These are phyloP conservation scores for Priceomyces haplophilus DNA, from an alignment of 805 yeast genomes.

Conservation along the genomic window DNA sequence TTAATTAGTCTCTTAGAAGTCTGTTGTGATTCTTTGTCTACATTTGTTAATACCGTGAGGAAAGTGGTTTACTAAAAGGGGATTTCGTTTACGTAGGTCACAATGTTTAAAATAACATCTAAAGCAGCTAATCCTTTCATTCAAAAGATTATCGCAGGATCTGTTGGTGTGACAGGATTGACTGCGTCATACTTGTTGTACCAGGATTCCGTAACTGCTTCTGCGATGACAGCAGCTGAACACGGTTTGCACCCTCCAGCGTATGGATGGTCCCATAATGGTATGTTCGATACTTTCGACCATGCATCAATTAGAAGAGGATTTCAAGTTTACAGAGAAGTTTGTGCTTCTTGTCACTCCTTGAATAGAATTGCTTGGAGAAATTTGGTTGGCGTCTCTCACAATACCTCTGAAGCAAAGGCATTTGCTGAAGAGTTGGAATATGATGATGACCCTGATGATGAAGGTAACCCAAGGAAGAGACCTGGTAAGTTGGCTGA, in stretches of 20 bases:
- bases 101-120: conserved; percentile 18
- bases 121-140: conserved; percentile 19
- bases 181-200: conserved; percentile 79
- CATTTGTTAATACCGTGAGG: not conserved
- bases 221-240: conserved; percentile 98
- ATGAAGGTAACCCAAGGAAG: conserved; percentile 95
- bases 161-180: conserved; percentile 72
- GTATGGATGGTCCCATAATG: conserved; percentile 90
- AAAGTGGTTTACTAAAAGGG: conserved; percentile 4
- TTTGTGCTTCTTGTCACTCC: conserved; percentile 98
- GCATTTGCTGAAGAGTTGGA: conserved; percentile 94
- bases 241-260: conserved; percentile 97
- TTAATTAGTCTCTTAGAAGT: conserved; percentile 5
- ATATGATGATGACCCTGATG: conserved; percentile 95
- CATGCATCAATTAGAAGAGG: conserved; percentile 98
- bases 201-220: conserved; percentile 81
- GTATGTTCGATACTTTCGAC: conserved; percentile 87
- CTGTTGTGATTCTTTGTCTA: conserved; percentile 7
- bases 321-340: conserved; percentile 97
- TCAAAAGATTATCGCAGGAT: conserved; percentile 56
- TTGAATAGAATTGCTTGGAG: conserved; percentile 98
- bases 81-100: conserved; percentile 3
- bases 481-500: conserved; percentile 98
- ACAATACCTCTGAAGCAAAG: conserved; percentile 84
- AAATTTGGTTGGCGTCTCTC: conserved; percentile 94